Base-by-base conservation (phyloP, 352 stramenopile genomes). In the Blastocystis sp. region DNA sequence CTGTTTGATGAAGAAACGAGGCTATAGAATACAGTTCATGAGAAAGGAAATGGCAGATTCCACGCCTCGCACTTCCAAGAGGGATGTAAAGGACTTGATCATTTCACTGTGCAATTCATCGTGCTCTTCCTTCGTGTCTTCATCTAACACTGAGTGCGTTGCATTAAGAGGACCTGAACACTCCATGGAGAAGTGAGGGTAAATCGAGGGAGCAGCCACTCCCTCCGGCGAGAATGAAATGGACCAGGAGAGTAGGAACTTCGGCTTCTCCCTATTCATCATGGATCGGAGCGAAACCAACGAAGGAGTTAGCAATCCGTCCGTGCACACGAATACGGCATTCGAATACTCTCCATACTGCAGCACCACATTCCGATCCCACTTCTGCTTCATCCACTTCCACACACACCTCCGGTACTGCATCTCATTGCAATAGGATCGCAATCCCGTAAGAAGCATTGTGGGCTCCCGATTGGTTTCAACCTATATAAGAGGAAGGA, bases 351-450 rank as follows among this genome's bases (percentile, higher is more conserved):
- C 21, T 21, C 59, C 74, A 52, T 43, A 53, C 14, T 48, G 74
- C n/a, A 84, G 41, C 17, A 28, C 45, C 21, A 84, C 74, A 43
- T 40, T 21, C 19, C 9, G 21, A 69, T 38, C 56, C 74, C 74
- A 84, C 2, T 59, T 67, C 28, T 66, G 52, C 28, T 84, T 84
- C 74, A 84, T 69, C 74, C 74, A 84, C 21, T 53, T 67, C 52
- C 52, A 84, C 9, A 84, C 56, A 56, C 65, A 17, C 2, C 23
- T 9, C 2, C 74, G 45, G 53, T 84, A 84, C 38, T 69, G 9
- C 19, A 84, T 52, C 43, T 84, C 74, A 43, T 84, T 84, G 19
- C 23, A 10, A 67, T 66, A 84, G 3, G 74, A 84, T 2, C 74
- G 74, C 28, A 84, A 34, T n/a, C 74, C 74, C 10, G 41, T n/a